Base-by-base conservation (phyloP, 768 basidiomycete genomes). In the Mycena galopus region DNA sequence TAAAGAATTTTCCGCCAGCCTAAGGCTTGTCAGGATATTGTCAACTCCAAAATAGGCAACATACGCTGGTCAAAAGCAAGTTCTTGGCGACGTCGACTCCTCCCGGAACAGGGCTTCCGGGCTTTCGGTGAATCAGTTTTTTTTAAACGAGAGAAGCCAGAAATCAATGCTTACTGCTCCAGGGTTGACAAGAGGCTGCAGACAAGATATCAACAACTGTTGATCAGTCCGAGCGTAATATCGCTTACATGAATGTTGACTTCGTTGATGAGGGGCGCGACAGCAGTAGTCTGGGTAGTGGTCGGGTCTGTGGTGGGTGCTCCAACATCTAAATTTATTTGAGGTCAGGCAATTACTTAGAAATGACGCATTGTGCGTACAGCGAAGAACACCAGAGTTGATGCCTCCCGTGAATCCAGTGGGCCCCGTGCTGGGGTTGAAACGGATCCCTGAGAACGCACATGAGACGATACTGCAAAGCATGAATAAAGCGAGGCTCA, bases 351-450 rank as follows among this genome's bases (percentile, higher is more conserved):
- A 27, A 39, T 23, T n/a, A 25, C n/a, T 14, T 17, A 42, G 23
- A 14, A 30, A 29, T 14, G 3, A 12, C 23, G 32, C 5, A 1
- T 6, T n/a, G 30, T 23, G n/a, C 14, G 47, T 69, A 76, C 90
- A 90, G 16, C 87, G 84, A 10, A 90, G 79, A 56, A 90, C 88
- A 2, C 88, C 91, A 14, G 86, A 88, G 77, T 89, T 91, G 29
- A 87, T 72, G 23, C 88, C 89, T 21, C 81, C 83, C 0, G 51
- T 62, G 55, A 82, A 83, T 10, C 70, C 74, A 19, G 71, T 69
- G 3, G 78, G 73, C 14, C 71, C 47, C 1, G 65, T 62, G 56
- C 64, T 81, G 6, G 84, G 81, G 57, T 77, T 50, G 12, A 81
- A 81, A 12, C 83, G 84, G 29, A 86, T 78, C 84, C 78, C 78